Conservation (phyloP, 2,329 filamentous ascomycete genomes). For the Trichoderma simmonsii region DNA sequence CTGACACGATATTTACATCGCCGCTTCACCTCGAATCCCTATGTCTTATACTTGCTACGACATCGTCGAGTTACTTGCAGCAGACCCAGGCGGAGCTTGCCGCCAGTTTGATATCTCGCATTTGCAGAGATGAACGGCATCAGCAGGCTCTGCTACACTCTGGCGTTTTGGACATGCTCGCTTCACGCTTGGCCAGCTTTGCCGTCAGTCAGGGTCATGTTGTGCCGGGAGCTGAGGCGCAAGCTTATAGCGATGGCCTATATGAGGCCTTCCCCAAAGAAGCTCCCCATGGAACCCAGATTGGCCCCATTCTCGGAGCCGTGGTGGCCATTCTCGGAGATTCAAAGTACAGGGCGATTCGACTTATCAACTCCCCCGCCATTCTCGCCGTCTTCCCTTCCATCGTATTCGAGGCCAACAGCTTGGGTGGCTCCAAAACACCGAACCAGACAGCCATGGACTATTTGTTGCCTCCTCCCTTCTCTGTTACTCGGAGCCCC, state of each 20-base stretch:
- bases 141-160: conserved; percentile 68
- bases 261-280: conserved; percentile 58
- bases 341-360: conserved; percentile 73
- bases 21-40: conserved; percentile 60
- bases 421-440: conserved; percentile 36
- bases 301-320: conserved; percentile 72
- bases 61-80: conserved; percentile 47
- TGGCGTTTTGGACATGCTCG: conserved; percentile 75
- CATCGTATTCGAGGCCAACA: conserved; percentile 41
- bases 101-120: conserved; percentile 51
- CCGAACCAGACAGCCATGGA: conserved; percentile 58
- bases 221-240: conserved; percentile 59
- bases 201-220: conserved; percentile 66
- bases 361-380: conserved; percentile 65
- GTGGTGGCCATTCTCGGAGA: conserved; percentile 73
- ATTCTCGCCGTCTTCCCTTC: conserved; percentile 67
- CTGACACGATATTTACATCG: conserved; percentile 62
- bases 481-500: conserved; percentile 36
- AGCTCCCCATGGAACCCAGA: conserved; percentile 54
- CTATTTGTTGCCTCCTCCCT: conserved; percentile 57
- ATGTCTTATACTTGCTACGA: conserved; percentile 61
- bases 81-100: conserved; percentile 63
- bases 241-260: conserved; percentile 53
- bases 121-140: conserved; percentile 68
- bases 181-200: conserved; percentile 68